A percentile compares a stretch with the other conserved stretches of the same genome.
Evolutionary conservation across 1,284 basidiomycete species (phyloP).

Genomic region (Vanrija sp.): DNA sequence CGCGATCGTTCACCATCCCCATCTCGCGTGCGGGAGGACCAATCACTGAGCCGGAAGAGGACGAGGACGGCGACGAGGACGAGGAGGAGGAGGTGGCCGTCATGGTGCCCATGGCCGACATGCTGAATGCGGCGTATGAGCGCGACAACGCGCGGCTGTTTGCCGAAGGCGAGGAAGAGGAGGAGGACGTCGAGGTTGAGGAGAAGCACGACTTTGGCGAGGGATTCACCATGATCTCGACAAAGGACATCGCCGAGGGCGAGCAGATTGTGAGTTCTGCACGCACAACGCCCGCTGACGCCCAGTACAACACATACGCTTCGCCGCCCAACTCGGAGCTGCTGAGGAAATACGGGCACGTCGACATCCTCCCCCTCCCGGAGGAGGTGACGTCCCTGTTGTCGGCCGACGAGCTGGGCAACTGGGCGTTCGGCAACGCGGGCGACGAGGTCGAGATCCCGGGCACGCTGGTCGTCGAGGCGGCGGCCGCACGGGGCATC

Average conservation of each 20-base stretch:
- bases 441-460: slow-evolving; percentile 81
- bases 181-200: slow-evolving; percentile 5
- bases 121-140: slow-evolving; percentile 84
- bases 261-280: slow-evolving; percentile 74
- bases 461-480: slow-evolving; percentile 68
- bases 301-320: slow-evolving; percentile 90
- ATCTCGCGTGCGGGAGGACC: slow-evolving; percentile 15
- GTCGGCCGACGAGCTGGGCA: slow-evolving; percentile 18
- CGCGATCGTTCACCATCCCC: slow-evolving; percentile 55
- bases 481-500: slow-evolving; percentile 39
- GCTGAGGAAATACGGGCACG: slow-evolving; percentile 87
- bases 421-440: slow-evolving; percentile 62
- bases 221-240: slow-evolving; percentile 29
- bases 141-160: slow-evolving; percentile 64
- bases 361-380: slow-evolving; percentile 67
- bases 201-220: slow-evolving; percentile 2
- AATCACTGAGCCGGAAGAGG: slow-evolving; percentile 40
- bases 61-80: slow-evolving; percentile 57
- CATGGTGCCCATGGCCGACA: slow-evolving; percentile 96
- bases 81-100: slow-evolving; percentile 69
- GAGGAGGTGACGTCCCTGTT: slow-evolving; percentile 31
- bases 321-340: slow-evolving; percentile 94
- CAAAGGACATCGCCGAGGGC: slow-evolving; percentile 59
- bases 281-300: background rate
- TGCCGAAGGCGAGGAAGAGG: slow-evolving; percentile 24